Base-by-base conservation (phyloP, 2,329 filamentous ascomycete species). In the Penicillium capsulatum region DNA sequence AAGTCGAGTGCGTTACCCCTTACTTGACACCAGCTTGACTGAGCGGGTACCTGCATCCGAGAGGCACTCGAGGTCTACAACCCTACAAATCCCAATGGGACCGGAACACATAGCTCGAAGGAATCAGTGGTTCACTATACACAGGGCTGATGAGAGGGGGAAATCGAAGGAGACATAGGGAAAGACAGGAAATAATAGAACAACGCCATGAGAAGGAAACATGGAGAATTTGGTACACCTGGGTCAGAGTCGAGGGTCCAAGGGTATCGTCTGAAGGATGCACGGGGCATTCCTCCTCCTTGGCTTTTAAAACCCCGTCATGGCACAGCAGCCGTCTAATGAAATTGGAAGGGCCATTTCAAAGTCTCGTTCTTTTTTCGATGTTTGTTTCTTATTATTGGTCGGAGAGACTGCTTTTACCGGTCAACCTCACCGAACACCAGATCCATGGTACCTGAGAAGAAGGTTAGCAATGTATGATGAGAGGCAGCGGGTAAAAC, bases 391-490 rank as follows among this genome's bases (percentile, higher is more conserved):
- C 42, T 37, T 38, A 52, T 53, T 47, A 50, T 54, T 50, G 47
- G 35, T 36, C 47, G 43, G 40, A 13, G 19, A 31, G 26, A 31
- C 30, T 27, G 24, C 24, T 34, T 61, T 61, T 70, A 77, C 59
- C 74, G 61, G 59, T 77, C 74, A 43, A 77, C 73, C 59, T 77
- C 74, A 80, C 88, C 88, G 67, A 92, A 91, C 74, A 91, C 86
- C 64, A 92, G 70, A 79, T 89, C 85, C 84, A 90, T 89, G 36
- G 85, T 85, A 58, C 69, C 68, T 64, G 59, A 40, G 47, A 44
- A 28, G 33, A 40, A 47, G 22, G 47, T 53, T 24, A 55, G 36
- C 30, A 20, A 9, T 22, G 15, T n/a, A 14, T 13, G 13, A 8
- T 7, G 13, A n/a, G 13, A 16, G 16, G 5, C 30, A 31, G 15